Evolutionary conservation across 768 basidiomycete species (phyloP), one percentile per base, ranked within the genome.

Genomic region (Mycena rosella): DNA sequence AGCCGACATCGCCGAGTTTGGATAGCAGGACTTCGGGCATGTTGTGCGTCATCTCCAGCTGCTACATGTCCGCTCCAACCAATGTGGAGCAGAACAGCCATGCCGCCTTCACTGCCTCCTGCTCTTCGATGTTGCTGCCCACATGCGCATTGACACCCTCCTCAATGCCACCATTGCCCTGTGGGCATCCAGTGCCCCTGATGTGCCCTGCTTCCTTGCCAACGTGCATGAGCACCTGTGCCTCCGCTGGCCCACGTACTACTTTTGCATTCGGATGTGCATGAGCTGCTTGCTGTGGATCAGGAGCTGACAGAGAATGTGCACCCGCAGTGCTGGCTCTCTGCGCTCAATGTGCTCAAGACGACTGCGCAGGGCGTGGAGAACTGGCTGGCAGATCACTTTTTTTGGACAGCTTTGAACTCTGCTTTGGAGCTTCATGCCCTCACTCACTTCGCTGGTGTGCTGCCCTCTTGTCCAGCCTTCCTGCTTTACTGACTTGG

Each of bases 161-260:
- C 75, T 79, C 32, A 56, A 73, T 15, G 26, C 65, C 22, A 72
- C 77, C 65, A 70, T 74, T 5, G 40, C 74, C 9, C 73, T 68
- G 27, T 84, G 82, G 82, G 81, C 17, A 61, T 84, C 42, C 68
- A 64, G 36, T 71, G 63, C 44, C 75, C 74, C 56, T n/a, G 76
- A 74, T 34, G 76, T 77, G 9, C 79, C 82, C 5, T 76, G 79
- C 14, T 77, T 81, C 3, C 80, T 74, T 11, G 80, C 80, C 1
- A 81, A 83, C 67, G 69, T 64, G 27, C 70, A 79, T 59, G 74
- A 77, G 26, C 68, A 82, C 7, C 29, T 64, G 18, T 69, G 68
- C 9, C 74, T 83, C 10, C 73, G 74, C n/a, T 82, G 82, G 27
- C 67, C 76, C 15, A 78, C 82, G 32, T 83, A 83, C 69, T 84